These are phyloP conservation scores for Pythium utonaiense DNA, from an alignment of 352 stramenopile species.

Conservation along the genomic window DNA sequence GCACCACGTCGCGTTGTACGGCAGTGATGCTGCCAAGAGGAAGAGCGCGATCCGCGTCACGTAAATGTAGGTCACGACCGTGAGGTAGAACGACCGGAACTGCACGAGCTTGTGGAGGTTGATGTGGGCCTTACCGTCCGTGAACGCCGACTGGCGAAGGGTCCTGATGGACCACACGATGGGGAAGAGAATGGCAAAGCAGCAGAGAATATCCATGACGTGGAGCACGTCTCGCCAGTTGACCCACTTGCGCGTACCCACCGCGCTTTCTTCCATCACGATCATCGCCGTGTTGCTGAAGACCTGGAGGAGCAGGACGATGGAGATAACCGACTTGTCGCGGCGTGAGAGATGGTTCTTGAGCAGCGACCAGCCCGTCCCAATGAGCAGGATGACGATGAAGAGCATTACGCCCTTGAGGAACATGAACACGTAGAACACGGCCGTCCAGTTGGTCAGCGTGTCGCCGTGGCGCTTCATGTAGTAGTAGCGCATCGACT, in stretches of 20 bases:
- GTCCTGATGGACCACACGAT: constrained; percentile 95
- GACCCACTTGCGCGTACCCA: constrained; percentile 69
- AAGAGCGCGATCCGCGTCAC: constrained; percentile 96
- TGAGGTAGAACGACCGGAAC: constrained; percentile 96
- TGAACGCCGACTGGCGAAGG: constrained; percentile 73
- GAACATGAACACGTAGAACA: constrained; percentile 96
- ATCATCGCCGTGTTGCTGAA: constrained; percentile 95
- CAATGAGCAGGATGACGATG: constrained; percentile 96
- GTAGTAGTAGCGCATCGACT: constrained; percentile 94
- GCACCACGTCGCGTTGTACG: constrained; percentile 87
- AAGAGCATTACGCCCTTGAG: constrained; percentile 97
- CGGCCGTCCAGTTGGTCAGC: constrained; percentile 86
- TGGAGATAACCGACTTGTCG: constrained; percentile 94
- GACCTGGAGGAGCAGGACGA: constrained; percentile 90
- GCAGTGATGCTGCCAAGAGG: constrained; percentile 88
- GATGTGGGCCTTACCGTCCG: constrained; percentile 85
- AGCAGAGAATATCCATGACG: constrained; percentile 96
- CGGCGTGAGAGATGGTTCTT: constrained; percentile 93
- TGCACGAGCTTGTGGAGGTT: constrained; percentile 93
- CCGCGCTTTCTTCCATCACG: constrained; percentile 73
- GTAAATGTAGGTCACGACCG: constrained; percentile 98
- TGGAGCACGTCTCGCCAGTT: constrained; percentile 91
- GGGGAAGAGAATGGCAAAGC: constrained; percentile 93
- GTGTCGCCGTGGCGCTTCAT: constrained; percentile 93
- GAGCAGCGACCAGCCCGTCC: constrained; percentile 95